Percentiles rank a stretch among this genome's conserved stretches.
phyloP scores from a whole-genome alignment of 2,329 filamentous ascomycete genomes.

The Cyphellophora europaea region DNA sequence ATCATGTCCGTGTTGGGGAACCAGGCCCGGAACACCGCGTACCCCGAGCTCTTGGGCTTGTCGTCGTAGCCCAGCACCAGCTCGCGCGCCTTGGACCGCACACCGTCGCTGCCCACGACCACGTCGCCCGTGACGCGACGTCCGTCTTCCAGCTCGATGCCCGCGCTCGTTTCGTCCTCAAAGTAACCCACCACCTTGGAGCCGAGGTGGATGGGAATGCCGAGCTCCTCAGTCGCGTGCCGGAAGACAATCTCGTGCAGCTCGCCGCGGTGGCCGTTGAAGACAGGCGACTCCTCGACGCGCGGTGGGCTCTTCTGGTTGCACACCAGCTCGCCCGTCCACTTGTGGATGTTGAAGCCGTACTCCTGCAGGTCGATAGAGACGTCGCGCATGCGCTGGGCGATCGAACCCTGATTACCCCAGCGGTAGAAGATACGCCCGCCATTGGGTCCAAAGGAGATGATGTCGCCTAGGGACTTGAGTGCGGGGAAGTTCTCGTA shows the following conservation, averaged over 20 bases:
- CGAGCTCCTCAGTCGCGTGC: constrained; percentile 45
- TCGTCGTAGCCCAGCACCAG: constrained; percentile 23
- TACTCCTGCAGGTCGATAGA: constrained; percentile 45
- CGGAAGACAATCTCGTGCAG: constrained; percentile 52
- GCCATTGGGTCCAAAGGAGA: constrained; percentile 52
- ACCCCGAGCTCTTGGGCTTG: constrained; percentile 23
- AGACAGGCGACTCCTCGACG: constrained; percentile 41
- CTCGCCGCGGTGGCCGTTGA: constrained; percentile 54
- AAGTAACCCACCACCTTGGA: constrained; percentile 45
- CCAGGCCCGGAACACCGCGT: constrained; percentile 22
- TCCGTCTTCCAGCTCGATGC: constrained; percentile 34
- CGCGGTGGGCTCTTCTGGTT: constrained; percentile 41
- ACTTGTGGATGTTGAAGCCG: constrained; percentile 55
- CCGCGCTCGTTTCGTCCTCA: constrained; percentile 42
- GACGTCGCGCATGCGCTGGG: constrained; percentile 37
- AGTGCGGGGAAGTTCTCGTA: constrained; percentile 29
- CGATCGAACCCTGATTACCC: constrained; percentile 38
- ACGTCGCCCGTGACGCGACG: constrained; percentile 8
- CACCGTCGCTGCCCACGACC: constrained; percentile 13
- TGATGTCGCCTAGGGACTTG: constrained; percentile 53
- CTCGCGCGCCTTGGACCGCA: constrained; percentile 13
- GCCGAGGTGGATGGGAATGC: constrained; percentile 47
- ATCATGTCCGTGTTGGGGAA: constrained; percentile 24
- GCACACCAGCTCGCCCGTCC: constrained; percentile 50
- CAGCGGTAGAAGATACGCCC: constrained; percentile 54